These are phyloP conservation scores for Cupressus sempervirens DNA, from an alignment of 75 land plant species.

Conservation along the genomic window DNA sequence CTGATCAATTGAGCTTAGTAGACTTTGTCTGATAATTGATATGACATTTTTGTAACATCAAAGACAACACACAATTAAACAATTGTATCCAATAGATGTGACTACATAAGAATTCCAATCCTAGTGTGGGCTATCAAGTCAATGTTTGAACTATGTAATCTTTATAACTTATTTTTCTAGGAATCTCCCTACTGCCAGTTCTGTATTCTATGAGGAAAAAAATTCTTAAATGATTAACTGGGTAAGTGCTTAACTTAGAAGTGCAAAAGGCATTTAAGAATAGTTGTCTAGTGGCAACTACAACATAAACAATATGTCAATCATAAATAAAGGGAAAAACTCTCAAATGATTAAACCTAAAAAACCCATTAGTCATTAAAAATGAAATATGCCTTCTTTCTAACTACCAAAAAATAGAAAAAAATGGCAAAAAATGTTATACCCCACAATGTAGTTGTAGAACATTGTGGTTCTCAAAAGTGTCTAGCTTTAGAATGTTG, in stretches of 20 bases:
- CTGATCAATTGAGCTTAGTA: too few relatives aligned
- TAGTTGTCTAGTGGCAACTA: neutral
- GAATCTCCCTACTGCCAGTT: neutral
- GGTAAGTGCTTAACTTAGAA: neutral
- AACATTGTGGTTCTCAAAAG: slow-evolving; percentile 87
- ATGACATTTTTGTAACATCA: too few relatives aligned
- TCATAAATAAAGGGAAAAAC: neutral
- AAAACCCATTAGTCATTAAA: neutral
- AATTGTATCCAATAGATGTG: too few relatives aligned
- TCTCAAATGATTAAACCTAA: neutral
- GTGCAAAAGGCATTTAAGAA: neutral
- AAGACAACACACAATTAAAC: too few relatives aligned
- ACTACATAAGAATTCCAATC: neutral
- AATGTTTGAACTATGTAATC: neutral
- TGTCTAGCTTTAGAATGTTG: slow-evolving; percentile 86
- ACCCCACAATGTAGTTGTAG: slow-evolving; percentile 97
- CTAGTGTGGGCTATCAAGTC: neutral
- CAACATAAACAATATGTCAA: neutral
- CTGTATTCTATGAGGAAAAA: neutral
- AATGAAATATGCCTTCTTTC: neutral
- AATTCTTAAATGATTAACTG: neutral
- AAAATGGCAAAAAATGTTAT: slow-evolving; percentile 6
- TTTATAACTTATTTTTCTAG: neutral
- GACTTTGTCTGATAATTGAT: too few relatives aligned
- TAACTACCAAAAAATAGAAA: neutral